phyloP scores from a whole-genome alignment of 257 asterid species.

The Jacaranda copaia region DNA sequence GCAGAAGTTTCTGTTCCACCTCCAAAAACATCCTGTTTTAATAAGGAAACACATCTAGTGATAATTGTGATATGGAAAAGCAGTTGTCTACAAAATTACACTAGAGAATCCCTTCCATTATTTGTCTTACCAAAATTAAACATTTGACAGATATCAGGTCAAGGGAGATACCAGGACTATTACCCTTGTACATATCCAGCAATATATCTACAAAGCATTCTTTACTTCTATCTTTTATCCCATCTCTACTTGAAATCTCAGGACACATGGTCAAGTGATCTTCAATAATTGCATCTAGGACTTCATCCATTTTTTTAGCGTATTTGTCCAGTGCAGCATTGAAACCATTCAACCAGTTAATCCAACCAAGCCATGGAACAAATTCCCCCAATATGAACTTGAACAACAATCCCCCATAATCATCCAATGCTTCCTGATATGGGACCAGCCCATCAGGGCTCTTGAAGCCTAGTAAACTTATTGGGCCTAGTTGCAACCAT shows the following conservation, averaged over 20 bases:
- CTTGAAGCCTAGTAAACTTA: no score
- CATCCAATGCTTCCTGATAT: no score
- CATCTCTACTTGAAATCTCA: not conserved
- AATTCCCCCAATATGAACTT: slow-evolving; percentile 31
- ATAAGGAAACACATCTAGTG: not conserved
- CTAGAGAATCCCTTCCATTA: no score
- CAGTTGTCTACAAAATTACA: no score
- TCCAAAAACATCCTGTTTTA: slow-evolving; percentile 9
- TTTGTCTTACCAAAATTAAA: slow-evolving; percentile 21
- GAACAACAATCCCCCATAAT: slow-evolving; percentile 15
- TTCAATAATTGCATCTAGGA: slow-evolving; percentile 31
- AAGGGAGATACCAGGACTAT: slow-evolving; percentile 28
- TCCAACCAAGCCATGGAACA: slow-evolving; percentile 45
- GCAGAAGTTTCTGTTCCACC: slow-evolving; percentile 13
- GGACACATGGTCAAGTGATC: not conserved
- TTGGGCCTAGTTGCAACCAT: no score
- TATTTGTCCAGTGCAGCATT: slow-evolving; percentile 3
- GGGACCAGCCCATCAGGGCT: no score
- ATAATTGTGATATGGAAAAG: no score
- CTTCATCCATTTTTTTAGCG: slow-evolving; percentile 17
- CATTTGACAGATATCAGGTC: slow-evolving; percentile 21
- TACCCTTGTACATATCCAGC: slow-evolving; percentile 33
- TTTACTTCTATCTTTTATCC: not conserved
- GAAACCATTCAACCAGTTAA: slow-evolving; percentile 30
- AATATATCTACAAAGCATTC: slow-evolving; percentile 30